Conservation (phyloP, 1,284 basidiomycete genomes). For the Puccinia novopanici region DNA sequence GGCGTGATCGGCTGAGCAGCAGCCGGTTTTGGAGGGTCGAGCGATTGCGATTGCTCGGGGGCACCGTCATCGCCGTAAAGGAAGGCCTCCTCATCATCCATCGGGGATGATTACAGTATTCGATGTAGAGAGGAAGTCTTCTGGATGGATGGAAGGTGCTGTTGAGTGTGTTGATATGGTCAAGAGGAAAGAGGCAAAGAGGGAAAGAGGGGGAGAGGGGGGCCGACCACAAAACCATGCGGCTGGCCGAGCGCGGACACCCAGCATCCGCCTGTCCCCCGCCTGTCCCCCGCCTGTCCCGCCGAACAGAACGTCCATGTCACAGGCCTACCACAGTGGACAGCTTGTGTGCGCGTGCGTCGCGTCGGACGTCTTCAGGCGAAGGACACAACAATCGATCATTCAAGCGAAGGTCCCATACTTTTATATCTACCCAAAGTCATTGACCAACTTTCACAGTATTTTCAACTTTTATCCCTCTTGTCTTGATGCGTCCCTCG, state of each 20-base stretch:
- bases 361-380: too few species aligned
- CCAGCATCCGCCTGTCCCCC: not conserved
- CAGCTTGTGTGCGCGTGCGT: too few species aligned
- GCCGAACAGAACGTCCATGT: not conserved
- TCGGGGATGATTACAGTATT: not conserved
- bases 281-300: not conserved
- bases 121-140: too few species aligned
- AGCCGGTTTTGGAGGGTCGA: not conserved
- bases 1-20: not conserved
- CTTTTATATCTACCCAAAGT: too few species aligned
- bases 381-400: too few species aligned
- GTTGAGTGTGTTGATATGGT: too few species aligned
- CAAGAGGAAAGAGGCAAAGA: not conserved
- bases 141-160: too few species aligned
- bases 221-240: not conserved
- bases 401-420: too few species aligned
- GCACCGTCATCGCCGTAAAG: constrained; percentile 37
- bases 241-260: not conserved
- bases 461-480: too few species aligned
- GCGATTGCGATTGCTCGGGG: not conserved
- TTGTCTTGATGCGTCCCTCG: too few species aligned
- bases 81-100: constrained; percentile 51
- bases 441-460: too few species aligned
- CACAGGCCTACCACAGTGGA: too few species aligned
- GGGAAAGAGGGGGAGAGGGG: not conserved